phyloP scores from a whole-genome alignment of 2,329 filamentous ascomycete species.

The Monilinia polystroma region DNA sequence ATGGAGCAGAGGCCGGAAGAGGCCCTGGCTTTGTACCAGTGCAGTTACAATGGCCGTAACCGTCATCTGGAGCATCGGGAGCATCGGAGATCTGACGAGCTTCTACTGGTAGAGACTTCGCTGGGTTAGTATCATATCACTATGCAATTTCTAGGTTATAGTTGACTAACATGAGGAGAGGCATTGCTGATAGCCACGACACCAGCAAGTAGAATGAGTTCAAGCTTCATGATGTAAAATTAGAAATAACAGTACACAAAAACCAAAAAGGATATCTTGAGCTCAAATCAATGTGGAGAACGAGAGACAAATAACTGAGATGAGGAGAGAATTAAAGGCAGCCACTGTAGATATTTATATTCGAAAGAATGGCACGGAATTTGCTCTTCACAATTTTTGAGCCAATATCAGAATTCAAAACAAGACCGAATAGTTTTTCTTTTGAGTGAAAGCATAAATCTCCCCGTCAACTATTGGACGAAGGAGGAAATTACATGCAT shows the following conservation, averaged over 20 bases:
- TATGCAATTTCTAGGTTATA: background rate
- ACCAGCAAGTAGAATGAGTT: constrained; percentile 2
- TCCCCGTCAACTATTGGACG: background rate
- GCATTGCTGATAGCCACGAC: constrained; percentile 17
- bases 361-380: background rate
- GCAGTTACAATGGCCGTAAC: constrained; percentile 13
- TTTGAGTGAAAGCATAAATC: background rate
- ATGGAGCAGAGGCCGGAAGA: constrained; percentile 8
- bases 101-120: background rate
- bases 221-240: constrained; percentile 6
- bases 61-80: background rate
- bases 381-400: background rate
- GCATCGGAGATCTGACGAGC: background rate
- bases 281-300: background rate
- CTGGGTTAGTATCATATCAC: background rate
- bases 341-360: constrained; percentile 6
- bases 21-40: constrained; percentile 14
- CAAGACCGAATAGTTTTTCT: background rate
- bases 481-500: constrained; percentile 8
- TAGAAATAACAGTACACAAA: background rate
- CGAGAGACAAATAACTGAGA: background rate
- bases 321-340: background rate
- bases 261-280: background rate
- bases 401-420: background rate
- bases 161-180: constrained; percentile 15